Evolutionary conservation across 257 asterid genomes (phyloP), one percentile per base, ranked within the genome.

Genomic region (Salvia rosmarinus): DNA sequence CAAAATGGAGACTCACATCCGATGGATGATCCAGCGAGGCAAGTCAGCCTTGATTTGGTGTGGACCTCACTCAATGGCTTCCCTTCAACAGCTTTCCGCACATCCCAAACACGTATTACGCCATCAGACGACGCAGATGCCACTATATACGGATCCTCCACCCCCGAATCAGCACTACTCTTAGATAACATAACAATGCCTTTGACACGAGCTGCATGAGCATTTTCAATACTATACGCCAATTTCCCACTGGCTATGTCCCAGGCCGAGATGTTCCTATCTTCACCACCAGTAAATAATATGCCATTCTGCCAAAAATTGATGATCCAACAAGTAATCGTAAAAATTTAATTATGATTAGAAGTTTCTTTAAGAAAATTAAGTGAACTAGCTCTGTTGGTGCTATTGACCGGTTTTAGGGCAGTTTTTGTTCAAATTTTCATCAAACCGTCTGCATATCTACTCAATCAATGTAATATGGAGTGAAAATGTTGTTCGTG

Each of bases 101-200:
- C 77, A 79, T 94, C 99, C 99, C 99, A 94, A 74, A 89, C 82
- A 4, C 99, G 91, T 44, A 94, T 83, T 32, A 89, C 85, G 30
- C 99, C 99, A 81, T 94, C 99, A 2, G 99, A 89, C 1, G 99
- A 89, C 43, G 96, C 99, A 66, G 99, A 94, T 50, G 96, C 99
- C 70, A 94, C 86, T 57, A 84, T 64, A 64, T 81, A 81, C 52
- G 96, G 96, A 85, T 82, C 83, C 40, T 81, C 90, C 39, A 77
- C 89, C 55, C 86, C 82, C 8, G 81, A 47, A 13, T 70, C 86
- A 65, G 66, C 79, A 23, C 65, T 59, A 68, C 51, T 78, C 56
- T 86, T 81, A 9, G 93, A 84, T 44, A 94, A 71, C 65, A 94
- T 96, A 25, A 85, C 96, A 71, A 94, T 73, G 51, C 97, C 99